Percentiles rank a stretch among this genome's conserved stretches.
phyloP scores from a whole-genome alignment of 2,329 filamentous ascomycete species.

The Colletotrichum liaoningense region DNA sequence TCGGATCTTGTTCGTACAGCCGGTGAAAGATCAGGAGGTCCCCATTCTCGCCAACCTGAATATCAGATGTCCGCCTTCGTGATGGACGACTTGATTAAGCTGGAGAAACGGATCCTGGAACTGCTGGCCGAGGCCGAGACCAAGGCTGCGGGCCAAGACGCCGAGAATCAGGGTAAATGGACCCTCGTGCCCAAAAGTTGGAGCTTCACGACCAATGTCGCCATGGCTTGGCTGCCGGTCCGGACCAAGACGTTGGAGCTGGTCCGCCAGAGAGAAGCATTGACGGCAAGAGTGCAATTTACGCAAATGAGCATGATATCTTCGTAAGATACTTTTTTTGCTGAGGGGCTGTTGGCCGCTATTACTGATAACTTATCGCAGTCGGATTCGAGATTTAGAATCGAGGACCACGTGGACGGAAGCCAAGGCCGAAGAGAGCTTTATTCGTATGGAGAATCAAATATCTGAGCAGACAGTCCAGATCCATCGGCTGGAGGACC shows the following conservation, averaged over 20 bases:
- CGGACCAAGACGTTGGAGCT: constrained; percentile 57
- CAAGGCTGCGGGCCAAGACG: constrained; percentile 40
- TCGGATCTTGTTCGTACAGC: constrained; percentile 51
- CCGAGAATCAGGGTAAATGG: constrained; percentile 45
- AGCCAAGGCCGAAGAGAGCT: constrained; percentile 43
- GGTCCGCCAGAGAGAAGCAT: constrained; percentile 56
- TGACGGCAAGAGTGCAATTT: constrained; percentile 58
- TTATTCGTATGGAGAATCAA: constrained; percentile 40
- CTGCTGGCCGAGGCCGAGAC: constrained; percentile 56
- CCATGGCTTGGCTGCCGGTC: constrained; percentile 57
- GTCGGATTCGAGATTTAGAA: constrained; percentile 50
- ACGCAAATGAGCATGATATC: constrained; percentile 61
- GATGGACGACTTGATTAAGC: constrained; percentile 57
- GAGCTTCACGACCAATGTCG: constrained; percentile 52
- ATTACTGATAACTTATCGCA: constrained; percentile 28
- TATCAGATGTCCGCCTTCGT: constrained; percentile 60
- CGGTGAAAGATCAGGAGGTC: constrained; percentile 23
- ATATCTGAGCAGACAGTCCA: constrained; percentile 42
- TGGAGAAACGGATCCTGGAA: constrained; percentile 57
- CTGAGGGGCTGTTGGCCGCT: background rate
- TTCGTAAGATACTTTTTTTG: constrained; percentile 44
- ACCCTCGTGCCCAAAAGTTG: constrained; percentile 50
- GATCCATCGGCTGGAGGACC: constrained; percentile 43
- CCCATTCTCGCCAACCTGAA: constrained; percentile 45
- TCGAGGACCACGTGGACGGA: constrained; percentile 45